Evolutionary conservation across 495 filamentous ascomycete species (phyloP), one percentile per base, ranked within the genome.

Genomic region (Tuber aestivum): DNA sequence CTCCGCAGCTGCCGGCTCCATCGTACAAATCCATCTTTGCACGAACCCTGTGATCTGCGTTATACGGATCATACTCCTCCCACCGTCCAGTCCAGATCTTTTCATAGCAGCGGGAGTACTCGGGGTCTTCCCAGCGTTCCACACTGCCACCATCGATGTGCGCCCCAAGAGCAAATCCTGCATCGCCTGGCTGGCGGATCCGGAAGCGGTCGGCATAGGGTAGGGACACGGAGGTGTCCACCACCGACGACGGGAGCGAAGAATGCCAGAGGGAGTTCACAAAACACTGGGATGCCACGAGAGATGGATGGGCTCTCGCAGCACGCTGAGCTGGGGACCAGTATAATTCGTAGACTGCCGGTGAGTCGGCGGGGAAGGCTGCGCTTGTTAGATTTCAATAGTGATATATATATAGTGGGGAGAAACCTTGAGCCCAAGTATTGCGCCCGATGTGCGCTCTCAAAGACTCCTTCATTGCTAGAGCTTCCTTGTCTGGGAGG

Each of bases 301-400:
- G 76, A 71, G 91, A 90, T 16, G 91, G 87, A 83, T 97, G 91
- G 0, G 88, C 86, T 23, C 94, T 88, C 18, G 94, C 93, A 61
- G 89, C 87, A 41, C 92, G 85, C 80, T 97, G 94, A 6, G 91
- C 85, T 10, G 89, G 88, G 1, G 92, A 92, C 94, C 94, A 97
- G 85, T 97, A 97, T 4, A 97, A 86, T 82, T 97, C 94, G 80
- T 91, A 94, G 6, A 97, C 93, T 71, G 93, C 90, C 0, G 93
- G 94, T 83, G 85, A 71, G 70, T 85, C 68, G 68, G 86, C 76
- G 74, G 87, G 85, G 79, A 89, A 87, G 50, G 88, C 86, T 88
- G 83, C 75, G 37, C 84, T 79, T 50, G 41, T 89, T 84, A 75
- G 87, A 86, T 41, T 12, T 21, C 9, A 41, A 4, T 1, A 21